Conservation (phyloP, 2,329 filamentous ascomycete genomes). For the Aspergillus nomiae region DNA sequence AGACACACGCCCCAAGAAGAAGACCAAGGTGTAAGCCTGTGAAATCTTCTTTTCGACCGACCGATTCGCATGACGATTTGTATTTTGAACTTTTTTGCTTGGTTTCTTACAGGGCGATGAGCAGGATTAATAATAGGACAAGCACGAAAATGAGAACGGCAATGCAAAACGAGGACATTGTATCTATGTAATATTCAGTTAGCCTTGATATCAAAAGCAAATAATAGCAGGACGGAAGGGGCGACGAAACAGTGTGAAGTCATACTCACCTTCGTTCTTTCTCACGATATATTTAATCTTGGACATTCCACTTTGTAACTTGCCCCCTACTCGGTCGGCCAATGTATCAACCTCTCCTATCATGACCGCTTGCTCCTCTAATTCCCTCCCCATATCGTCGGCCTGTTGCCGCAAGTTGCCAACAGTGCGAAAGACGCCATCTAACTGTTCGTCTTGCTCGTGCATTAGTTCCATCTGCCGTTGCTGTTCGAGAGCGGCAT, state of each 20-base stretch:
- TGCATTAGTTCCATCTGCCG: constrained; percentile 89
- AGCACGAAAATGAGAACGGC: constrained; percentile 83
- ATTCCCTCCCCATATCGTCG: constrained; percentile 90
- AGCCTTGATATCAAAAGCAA: background rate
- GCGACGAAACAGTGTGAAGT: background rate
- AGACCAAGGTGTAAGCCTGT: constrained; percentile 37
- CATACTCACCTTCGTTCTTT: constrained; percentile 79
- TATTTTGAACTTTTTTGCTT: constrained; percentile 20
- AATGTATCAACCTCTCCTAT: constrained; percentile 81
- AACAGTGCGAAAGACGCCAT: constrained; percentile 90
- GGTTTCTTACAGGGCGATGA: constrained; percentile 62
- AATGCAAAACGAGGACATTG: constrained; percentile 86
- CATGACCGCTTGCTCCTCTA: constrained; percentile 92
- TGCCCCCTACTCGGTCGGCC: constrained; percentile 82
- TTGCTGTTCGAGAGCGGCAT: constrained; percentile 84
- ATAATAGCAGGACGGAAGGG: constrained; percentile 2
- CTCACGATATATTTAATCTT: constrained; percentile 82
- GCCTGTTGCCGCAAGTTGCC: constrained; percentile 88
- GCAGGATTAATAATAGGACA: constrained; percentile 79
- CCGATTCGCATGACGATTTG: constrained; percentile 7
- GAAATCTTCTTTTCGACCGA: constrained; percentile 13
- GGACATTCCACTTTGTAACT: constrained; percentile 82
- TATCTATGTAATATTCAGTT: constrained; percentile 48
- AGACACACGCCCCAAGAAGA: constrained; percentile 45
- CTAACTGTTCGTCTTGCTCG: constrained; percentile 90